phyloP scores from a whole-genome alignment of 2,329 filamentous ascomycete species.

The Mollisia scopiformis region DNA sequence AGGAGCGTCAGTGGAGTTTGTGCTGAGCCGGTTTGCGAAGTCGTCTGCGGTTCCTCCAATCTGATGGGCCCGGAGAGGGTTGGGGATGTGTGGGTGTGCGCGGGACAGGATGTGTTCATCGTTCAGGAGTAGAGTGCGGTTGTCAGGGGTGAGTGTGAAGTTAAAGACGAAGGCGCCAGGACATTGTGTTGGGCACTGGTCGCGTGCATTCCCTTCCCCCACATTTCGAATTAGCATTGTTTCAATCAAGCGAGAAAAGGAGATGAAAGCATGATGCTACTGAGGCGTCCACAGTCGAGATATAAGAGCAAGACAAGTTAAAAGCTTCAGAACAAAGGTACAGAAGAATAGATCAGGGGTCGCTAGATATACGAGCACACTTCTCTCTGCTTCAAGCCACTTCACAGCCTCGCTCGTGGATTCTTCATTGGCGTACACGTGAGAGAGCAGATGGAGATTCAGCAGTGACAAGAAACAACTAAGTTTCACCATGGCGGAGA shows the following conservation, averaged over 20 bases:
- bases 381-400: constrained; percentile 23
- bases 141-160: constrained; percentile 26
- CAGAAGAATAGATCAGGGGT: constrained; percentile 23
- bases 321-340: constrained; percentile 19
- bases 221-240: constrained; percentile 17
- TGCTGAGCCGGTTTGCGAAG: neutral
- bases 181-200: constrained; percentile 12
- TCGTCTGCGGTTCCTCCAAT: constrained; percentile 2
- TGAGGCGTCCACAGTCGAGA: constrained; percentile 5
- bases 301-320: constrained; percentile 14
- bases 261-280: constrained; percentile 8
- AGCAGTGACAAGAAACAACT: constrained; percentile 16
- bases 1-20: constrained; percentile 2
- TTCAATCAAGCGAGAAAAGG: constrained; percentile 9
- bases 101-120: constrained; percentile 24
- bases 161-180: constrained; percentile 25
- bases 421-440: constrained; percentile 17
- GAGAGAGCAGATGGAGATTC: constrained; percentile 10
- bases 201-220: constrained; percentile 12
- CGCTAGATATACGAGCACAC: constrained; percentile 21
- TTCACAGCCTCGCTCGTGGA: constrained; percentile 18
- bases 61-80: constrained; percentile 22
- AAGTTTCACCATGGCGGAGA: constrained; percentile 9
- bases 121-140: constrained; percentile 25
- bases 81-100: constrained; percentile 16